Evolutionary conservation across 2,329 filamentous ascomycete genomes (phyloP), one percentile per base, ranked within the genome.

Genomic region (Verruconis gallopava): DNA sequence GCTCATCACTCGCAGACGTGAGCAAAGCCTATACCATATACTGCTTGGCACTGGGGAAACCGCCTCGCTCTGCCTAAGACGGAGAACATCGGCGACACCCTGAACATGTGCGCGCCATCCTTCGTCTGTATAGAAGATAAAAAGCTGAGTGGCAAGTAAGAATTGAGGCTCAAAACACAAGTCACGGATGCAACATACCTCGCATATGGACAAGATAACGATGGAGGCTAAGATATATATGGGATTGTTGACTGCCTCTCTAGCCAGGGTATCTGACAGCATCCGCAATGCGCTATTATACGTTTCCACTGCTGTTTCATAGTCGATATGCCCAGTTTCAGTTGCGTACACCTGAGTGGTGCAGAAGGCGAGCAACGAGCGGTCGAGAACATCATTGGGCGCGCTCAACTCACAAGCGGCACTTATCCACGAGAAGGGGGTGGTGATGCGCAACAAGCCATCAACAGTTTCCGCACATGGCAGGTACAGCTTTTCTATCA

Each of bases 91-190:
- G 5, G 37, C 11, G 9, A 38, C 15, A 9, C 37, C 37, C 11
- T 38, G 9, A 15, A 18, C 37, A 25, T 38, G 37, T 5, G 37
- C 37, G 9, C 37, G 14, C 37, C 37, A 38, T 5, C 37, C 37
- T 5, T 38, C 11, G 15, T 38, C 37, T 11, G 9, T 25, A 18
- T 6, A 18, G 21, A 5, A 19, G 37, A 25, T 25, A 15, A 38
- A 38, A 9, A 38, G 11, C 37, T 38, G 18, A n/a, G n/a, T 19
- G 18, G 18, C 17, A 17, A 17, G 6, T n/a, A 36, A 17, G 6
- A 17, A 36, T 6, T 6, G 18, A 6, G 12, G 6, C 18, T 6
- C 33, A 19, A 9, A 36, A 9, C 17, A n/a, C 33, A 36, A 9
- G 9, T n/a, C 9, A 19, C 33, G 11, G 25, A 14, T 11, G 11